Percentiles rank a stretch among this genome's conserved stretches.
Conservation (phyloP, 306 rosid genomes). For the Hippophae tibetana region DNA sequence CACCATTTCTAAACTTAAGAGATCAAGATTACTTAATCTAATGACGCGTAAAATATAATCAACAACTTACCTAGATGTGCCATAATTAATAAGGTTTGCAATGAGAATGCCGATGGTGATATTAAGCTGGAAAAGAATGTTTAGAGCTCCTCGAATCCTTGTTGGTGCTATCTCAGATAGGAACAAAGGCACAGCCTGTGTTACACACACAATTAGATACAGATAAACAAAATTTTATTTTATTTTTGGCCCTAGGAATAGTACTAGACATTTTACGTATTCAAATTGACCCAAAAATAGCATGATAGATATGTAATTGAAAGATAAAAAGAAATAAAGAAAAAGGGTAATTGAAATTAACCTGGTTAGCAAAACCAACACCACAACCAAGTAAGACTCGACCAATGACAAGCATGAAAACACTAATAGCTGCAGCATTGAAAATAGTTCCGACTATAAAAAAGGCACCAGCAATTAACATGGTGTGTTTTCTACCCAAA, state of each 20-base stretch:
- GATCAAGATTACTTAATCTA: not conserved
- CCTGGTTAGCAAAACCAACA: constrained; percentile 70
- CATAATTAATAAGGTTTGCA: constrained; percentile 46
- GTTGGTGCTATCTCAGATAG: constrained; percentile 68
- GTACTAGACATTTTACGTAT: too few relatives aligned
- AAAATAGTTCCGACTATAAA: constrained; percentile 45
- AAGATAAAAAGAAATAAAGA: not conserved
- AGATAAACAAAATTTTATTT: not conserved
- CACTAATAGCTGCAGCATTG: constrained; percentile 40
- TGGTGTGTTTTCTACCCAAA: constrained; percentile 52
- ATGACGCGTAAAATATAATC: not conserved
- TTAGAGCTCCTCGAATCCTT: constrained; percentile 58
- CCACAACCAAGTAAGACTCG: constrained; percentile 65
- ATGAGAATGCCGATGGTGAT: constrained; percentile 54
- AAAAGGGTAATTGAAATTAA: not conserved
- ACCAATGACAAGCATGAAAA: constrained; percentile 46
- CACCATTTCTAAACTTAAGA: too few relatives aligned
- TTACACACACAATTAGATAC: not conserved
- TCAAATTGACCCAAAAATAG: not conserved
- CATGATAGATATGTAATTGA: not conserved
- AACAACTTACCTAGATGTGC: constrained; percentile 31
- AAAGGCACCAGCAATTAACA: constrained; percentile 55
- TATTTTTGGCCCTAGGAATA: too few relatives aligned
- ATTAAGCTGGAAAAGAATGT: constrained; percentile 55
- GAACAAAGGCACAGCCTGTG: constrained; percentile 53